Evolutionary conservation across 176 grass and related monocot species (phyloP).

Genomic region (Cymbopogon citratus): DNA sequence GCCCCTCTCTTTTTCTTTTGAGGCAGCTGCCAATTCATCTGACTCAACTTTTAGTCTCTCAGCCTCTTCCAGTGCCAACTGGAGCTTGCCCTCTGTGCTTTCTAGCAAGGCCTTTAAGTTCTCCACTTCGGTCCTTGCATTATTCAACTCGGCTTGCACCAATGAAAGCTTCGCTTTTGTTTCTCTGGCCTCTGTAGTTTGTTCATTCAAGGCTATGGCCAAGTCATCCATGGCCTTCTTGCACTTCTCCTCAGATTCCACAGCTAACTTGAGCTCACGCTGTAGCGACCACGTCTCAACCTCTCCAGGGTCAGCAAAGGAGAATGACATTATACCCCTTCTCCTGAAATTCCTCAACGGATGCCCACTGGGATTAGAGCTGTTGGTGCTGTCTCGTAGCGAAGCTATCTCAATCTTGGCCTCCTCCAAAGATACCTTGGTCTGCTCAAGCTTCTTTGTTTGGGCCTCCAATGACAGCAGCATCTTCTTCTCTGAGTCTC

Average conservation of each 20-base stretch:
- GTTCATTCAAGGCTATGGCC: constrained; percentile 68
- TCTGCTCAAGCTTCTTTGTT: constrained; percentile 71
- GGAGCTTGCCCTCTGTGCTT: constrained; percentile 39
- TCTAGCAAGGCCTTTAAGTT: constrained; percentile 21
- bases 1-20: constrained; percentile 64
- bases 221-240: constrained; percentile 94
- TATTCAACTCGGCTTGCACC: constrained; percentile 51
- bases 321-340: constrained; percentile 49
- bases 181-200: constrained; percentile 40
- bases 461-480: constrained; percentile 43
- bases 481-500: constrained; percentile 76
- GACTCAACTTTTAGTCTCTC: constrained; percentile 37
- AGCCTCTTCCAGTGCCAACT: constrained; percentile 45
- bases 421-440: constrained; percentile 70
- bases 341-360: constrained; percentile 31
- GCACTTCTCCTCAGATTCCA: constrained; percentile 81
- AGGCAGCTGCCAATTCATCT: constrained; percentile 44
- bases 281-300: constrained; percentile 53
- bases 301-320: constrained; percentile 21
- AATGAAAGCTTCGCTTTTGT: constrained; percentile 43
- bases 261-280: constrained; percentile 60
- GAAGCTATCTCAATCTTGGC: constrained; percentile 65
- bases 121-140: constrained; percentile 48
- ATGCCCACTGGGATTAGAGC: constrained; percentile 14
- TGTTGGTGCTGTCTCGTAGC: constrained; percentile 46